phyloP scores from a whole-genome alignment of 73 alveolate species.

The Paramecium tetraurelia region DNA sequence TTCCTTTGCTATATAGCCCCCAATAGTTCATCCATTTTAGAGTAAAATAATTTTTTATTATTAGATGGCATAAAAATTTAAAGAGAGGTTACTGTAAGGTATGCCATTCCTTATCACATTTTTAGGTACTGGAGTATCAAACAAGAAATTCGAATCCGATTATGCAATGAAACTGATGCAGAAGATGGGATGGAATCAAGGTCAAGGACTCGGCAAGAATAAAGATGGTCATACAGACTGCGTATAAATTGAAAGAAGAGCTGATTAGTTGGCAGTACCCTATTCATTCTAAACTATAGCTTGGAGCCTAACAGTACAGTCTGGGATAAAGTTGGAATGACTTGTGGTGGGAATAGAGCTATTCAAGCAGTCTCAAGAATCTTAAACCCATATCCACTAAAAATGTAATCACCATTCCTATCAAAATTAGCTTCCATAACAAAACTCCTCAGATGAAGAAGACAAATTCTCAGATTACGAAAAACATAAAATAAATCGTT shows the following conservation, averaged over 20 bases:
- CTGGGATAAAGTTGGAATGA: conserved; percentile 22
- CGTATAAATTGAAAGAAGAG: conserved; percentile 20
- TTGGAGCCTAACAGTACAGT: not conserved
- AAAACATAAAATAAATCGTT: not conserved
- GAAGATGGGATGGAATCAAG: conserved; percentile 40
- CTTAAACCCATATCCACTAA: not conserved
- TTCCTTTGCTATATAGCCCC: conserved; percentile 11
- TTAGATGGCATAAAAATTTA: conserved; percentile 13
- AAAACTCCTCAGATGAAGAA: not conserved
- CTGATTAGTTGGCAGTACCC: not conserved
- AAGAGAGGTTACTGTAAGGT: conserved; percentile 11
- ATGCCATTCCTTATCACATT: not conserved
- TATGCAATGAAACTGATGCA: conserved; percentile 42
- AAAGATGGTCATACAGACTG: conserved; percentile 27
- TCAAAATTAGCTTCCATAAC: not conserved
- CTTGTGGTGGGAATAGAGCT: conserved; percentile 45
- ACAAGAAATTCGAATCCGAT: conserved; percentile 20
- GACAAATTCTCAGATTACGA: conserved; percentile 30
- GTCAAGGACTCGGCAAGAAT: conserved; percentile 18
- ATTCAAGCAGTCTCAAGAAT: conserved; percentile 32
- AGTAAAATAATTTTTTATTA: conserved; percentile 21
- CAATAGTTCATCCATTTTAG: not conserved
- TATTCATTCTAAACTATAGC: not conserved
- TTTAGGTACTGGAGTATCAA: conserved; percentile 10
- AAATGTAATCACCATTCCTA: not conserved